Conservation (phyloP, 2,329 filamentous ascomycete genomes). For the Parastagonospora nodorum region DNA sequence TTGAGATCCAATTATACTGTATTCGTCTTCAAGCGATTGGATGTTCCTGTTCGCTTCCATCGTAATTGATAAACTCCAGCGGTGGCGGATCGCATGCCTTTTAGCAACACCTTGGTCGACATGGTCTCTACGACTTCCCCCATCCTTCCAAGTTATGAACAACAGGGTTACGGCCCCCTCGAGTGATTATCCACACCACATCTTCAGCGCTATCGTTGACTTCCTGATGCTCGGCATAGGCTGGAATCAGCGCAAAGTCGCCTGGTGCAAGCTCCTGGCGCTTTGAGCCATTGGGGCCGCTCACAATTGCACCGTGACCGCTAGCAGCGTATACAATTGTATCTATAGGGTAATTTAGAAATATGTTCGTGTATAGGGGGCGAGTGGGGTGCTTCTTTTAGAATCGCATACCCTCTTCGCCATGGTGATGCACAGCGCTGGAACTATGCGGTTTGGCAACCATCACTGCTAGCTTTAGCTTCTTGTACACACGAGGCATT, state of each 20-base stretch:
- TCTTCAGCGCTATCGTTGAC: constrained; percentile 69
- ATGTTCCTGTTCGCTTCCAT: no score
- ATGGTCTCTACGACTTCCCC: constrained; percentile 49
- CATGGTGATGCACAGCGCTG: constrained; percentile 71
- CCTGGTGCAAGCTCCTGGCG: constrained; percentile 64
- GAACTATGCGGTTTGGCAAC: constrained; percentile 66
- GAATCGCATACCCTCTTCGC: constrained; percentile 62
- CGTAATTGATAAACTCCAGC: no score
- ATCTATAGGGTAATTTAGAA: constrained; percentile 52
- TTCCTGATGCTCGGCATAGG: constrained; percentile 73
- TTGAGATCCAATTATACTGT: no score
- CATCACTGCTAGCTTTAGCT: constrained; percentile 55
- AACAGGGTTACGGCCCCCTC: constrained; percentile 64
- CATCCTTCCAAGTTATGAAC: constrained; percentile 68
- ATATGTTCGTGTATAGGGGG: neutral
- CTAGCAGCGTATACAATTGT: constrained; percentile 70
- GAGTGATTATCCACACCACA: constrained; percentile 68
- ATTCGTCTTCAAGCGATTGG: no score
- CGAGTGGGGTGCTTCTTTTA: neutral
- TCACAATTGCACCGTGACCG: constrained; percentile 66
- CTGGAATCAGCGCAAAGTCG: constrained; percentile 72
- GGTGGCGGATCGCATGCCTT: neutral
- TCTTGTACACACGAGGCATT: neutral
- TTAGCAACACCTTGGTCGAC: constrained; percentile 7
- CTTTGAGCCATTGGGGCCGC: constrained; percentile 57